These are phyloP conservation scores for Apiospora phragmitis DNA, from an alignment of 2,329 filamentous ascomycete genomes.

Conservation along the genomic window DNA sequence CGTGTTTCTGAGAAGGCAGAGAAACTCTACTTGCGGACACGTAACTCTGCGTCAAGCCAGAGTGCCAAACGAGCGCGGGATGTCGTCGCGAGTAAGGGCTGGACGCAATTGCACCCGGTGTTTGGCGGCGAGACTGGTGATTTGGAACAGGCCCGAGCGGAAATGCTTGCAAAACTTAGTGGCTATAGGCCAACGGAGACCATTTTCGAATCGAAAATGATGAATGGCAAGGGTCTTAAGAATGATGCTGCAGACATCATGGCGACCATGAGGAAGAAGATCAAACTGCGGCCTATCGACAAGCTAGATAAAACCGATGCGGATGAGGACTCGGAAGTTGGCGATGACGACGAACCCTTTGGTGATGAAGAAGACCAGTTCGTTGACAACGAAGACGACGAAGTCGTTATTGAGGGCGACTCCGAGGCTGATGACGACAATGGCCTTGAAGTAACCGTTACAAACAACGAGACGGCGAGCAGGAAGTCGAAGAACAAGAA, in stretches of 20 bases:
- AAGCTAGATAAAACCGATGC: slow-evolving; percentile 27
- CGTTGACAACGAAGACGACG: slow-evolving; percentile 38
- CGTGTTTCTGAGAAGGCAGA: slow-evolving; percentile 84
- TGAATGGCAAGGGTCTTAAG: slow-evolving; percentile 25
- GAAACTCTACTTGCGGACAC: slow-evolving; percentile 85
- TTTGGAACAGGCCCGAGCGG: slow-evolving; percentile 71
- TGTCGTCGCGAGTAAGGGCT: slow-evolving; percentile 67
- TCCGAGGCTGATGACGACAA: slow-evolving; percentile 57
- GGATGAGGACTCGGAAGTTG: not conserved
- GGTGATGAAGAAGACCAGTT: slow-evolving; percentile 22
- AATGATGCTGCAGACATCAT: slow-evolving; percentile 59
- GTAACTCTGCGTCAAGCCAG: slow-evolving; percentile 85
- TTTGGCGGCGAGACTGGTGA: slow-evolving; percentile 71
- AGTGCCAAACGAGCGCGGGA: slow-evolving; percentile 87
- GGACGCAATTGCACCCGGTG: slow-evolving; percentile 75
- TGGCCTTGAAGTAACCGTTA: slow-evolving; percentile 71
- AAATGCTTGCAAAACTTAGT: slow-evolving; percentile 86
- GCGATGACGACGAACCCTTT: not conserved
- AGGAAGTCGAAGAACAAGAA: slow-evolving; percentile 47
- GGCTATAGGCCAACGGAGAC: slow-evolving; percentile 89
- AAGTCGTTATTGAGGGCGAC: slow-evolving; percentile 34
- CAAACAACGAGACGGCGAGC: slow-evolving; percentile 53
- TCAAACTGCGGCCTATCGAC: slow-evolving; percentile 42
- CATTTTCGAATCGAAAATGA: slow-evolving; percentile 70
- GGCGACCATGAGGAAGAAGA: slow-evolving; percentile 56